A percentile compares a stretch with the other conserved stretches of the same genome.
phyloP scores from a whole-genome alignment of 169 alveolate genomes.

The Plasmodium falciparum region DNA sequence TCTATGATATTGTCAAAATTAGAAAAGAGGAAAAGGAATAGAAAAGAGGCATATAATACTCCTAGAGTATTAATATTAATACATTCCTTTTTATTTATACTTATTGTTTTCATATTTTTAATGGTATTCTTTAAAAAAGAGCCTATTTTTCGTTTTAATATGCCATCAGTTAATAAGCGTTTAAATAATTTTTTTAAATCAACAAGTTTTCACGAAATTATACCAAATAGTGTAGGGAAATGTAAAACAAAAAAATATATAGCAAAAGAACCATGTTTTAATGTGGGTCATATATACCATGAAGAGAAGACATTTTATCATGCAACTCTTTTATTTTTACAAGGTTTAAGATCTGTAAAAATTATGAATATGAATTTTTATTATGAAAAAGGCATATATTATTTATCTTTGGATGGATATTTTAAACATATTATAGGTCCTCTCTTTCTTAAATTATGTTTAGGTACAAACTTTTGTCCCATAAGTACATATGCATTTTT shows the following conservation, averaged over 20 bases:
- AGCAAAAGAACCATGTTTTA: conserved; percentile 68
- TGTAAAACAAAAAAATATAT: conserved; percentile 58
- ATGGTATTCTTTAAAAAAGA: conserved; percentile 42
- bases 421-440: conserved; percentile 73
- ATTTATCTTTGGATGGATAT: conserved; percentile 26
- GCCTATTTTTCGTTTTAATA: conserved; percentile 14
- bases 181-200: conserved; percentile 40
- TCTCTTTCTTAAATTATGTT: conserved; percentile 44
- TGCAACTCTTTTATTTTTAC: conserved; percentile 67
- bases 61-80: conserved; percentile 9
- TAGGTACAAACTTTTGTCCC: conserved; percentile 68
- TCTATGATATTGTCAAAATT: conserved; percentile 37
- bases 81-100: conserved; percentile 22
- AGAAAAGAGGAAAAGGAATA: conserved; percentile 40
- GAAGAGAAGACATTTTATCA: conserved; percentile 73
- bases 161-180: conserved; percentile 36
- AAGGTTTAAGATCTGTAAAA: conserved; percentile 50
- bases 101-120: neutral
- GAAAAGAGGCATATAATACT: neutral
- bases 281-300: conserved; percentile 59
- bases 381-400: conserved; percentile 44
- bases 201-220: conserved; percentile 25
- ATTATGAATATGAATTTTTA: conserved; percentile 32
- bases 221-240: conserved; percentile 59
- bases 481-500: conserved; percentile 61